Conservation (phyloP, 495 filamentous ascomycete species). For the Aspergillus biplanus region DNA sequence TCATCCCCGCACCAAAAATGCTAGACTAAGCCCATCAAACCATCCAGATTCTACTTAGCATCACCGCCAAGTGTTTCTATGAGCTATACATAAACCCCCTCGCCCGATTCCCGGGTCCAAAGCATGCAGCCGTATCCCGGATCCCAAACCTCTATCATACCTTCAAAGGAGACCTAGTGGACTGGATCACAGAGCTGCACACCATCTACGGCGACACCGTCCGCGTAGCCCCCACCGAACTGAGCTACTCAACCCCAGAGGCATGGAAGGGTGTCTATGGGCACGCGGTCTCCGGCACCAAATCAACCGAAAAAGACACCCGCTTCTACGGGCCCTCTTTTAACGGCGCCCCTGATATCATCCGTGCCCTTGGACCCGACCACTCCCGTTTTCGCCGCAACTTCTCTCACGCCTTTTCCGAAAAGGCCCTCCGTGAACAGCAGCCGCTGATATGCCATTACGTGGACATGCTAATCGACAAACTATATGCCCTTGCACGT, state of each 20-base stretch:
- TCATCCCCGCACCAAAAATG: neutral
- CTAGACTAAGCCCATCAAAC: neutral
- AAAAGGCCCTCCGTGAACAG: constrained; percentile 50
- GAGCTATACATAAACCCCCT: constrained; percentile 52
- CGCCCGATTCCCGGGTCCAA: constrained; percentile 46
- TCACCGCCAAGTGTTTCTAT: constrained; percentile 30
- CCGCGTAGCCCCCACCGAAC: constrained; percentile 55
- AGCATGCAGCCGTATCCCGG: constrained; percentile 40
- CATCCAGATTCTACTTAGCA: neutral
- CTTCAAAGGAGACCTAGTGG: constrained; percentile 16
- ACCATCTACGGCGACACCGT: constrained; percentile 47
- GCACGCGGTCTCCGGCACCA: constrained; percentile 26
- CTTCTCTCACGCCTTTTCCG: constrained; percentile 54
- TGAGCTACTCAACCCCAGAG: constrained; percentile 54
- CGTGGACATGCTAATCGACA: constrained; percentile 21
- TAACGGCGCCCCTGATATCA: constrained; percentile 36
- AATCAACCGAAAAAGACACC: constrained; percentile 17
- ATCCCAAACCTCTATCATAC: constrained; percentile 24
- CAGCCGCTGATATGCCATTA: constrained; percentile 27
- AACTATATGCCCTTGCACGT: constrained; percentile 4
- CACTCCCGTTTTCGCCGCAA: constrained; percentile 45
- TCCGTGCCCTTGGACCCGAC: constrained; percentile 16
- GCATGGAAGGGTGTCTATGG: constrained; percentile 63
- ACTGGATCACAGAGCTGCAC: constrained; percentile 27
- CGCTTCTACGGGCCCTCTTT: constrained; percentile 32